phyloP scores from a whole-genome alignment of 192 early-diverging fungal genomes.

The Backusella australiensis region DNA sequence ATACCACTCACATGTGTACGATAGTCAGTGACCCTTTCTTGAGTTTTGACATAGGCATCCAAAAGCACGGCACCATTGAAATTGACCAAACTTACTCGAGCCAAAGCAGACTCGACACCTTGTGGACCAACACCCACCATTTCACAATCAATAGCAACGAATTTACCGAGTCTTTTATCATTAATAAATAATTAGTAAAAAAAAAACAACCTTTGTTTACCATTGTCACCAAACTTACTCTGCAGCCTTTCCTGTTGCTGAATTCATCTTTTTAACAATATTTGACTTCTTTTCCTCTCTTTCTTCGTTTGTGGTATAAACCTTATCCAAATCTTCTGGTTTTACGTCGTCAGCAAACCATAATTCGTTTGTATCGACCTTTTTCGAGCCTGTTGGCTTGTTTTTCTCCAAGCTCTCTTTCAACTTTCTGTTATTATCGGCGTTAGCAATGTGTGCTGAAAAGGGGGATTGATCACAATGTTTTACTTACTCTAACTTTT shows the following conservation, averaged over 20 bases:
- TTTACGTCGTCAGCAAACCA: slow-evolving; percentile 56
- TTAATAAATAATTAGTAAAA: not conserved
- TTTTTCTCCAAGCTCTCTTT: slow-evolving; percentile 13
- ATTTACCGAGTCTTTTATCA: slow-evolving; percentile 72
- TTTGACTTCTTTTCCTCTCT: slow-evolving; percentile 35
- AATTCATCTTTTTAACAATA: slow-evolving; percentile 31
- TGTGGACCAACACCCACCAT: slow-evolving; percentile 95
- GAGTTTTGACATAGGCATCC: slow-evolving; percentile 83
- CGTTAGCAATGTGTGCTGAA: slow-evolving; percentile 17
- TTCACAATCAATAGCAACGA: slow-evolving; percentile 96
- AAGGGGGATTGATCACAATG: not conserved
- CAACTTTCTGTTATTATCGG: slow-evolving; percentile 18
- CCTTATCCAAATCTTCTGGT: slow-evolving; percentile 43
- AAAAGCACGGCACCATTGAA: slow-evolving; percentile 83
- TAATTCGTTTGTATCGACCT: slow-evolving; percentile 39
- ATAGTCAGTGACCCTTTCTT: slow-evolving; percentile 88
- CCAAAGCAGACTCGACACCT: slow-evolving; percentile 82
- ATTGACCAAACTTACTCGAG: slow-evolving; percentile 92
- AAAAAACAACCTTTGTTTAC: too few relatives aligned
- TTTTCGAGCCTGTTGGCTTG: not conserved
- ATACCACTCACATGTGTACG: slow-evolving; percentile 93
- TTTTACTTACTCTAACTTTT: slow-evolving; percentile 3
- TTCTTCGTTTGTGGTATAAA: slow-evolving; percentile 40
- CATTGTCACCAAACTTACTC: slow-evolving; percentile 1
- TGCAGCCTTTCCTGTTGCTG: slow-evolving; percentile 21